These are phyloP conservation scores for Nitzschia inconspicua DNA, from an alignment of 108 stramenopile species.

Conservation along the genomic window DNA sequence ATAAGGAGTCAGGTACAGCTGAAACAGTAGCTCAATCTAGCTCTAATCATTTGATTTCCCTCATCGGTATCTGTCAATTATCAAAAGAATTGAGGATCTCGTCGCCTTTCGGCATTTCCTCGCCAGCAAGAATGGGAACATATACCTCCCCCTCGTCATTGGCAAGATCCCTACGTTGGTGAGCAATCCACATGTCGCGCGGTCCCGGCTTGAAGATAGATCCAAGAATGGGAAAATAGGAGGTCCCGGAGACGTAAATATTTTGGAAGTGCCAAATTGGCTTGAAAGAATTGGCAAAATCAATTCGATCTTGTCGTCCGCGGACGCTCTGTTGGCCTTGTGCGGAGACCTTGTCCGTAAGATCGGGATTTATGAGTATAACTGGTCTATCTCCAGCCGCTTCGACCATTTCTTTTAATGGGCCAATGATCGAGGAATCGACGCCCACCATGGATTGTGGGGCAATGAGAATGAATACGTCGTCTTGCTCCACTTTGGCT, in stretches of 20 bases:
- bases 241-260: constrained; percentile 79
- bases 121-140: constrained; percentile 61
- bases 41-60: too few relatives aligned
- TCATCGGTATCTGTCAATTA: too few relatives aligned
- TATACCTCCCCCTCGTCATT: constrained; percentile 71
- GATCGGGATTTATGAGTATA: constrained; percentile 82
- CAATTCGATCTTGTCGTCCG: constrained; percentile 57
- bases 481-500: constrained; percentile 52
- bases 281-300: constrained; percentile 72
- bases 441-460: constrained; percentile 81
- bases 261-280: constrained; percentile 79
- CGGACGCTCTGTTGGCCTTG: constrained; percentile 83
- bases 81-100: constrained; percentile 59
- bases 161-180: constrained; percentile 74
- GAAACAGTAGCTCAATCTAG: too few relatives aligned
- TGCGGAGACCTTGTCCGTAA: constrained; percentile 64
- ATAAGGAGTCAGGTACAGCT: too few relatives aligned
- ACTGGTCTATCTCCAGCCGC: constrained; percentile 82
- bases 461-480: constrained; percentile 77
- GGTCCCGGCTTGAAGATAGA: constrained; percentile 60
- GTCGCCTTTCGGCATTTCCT: constrained; percentile 62
- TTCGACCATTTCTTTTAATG: constrained; percentile 73
- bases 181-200: constrained; percentile 64
- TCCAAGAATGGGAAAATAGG: constrained; percentile 84
- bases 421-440: constrained; percentile 65